Conservation (phyloP, 352 stramenopile species). For the Phytophthora gonapodyides region DNA sequence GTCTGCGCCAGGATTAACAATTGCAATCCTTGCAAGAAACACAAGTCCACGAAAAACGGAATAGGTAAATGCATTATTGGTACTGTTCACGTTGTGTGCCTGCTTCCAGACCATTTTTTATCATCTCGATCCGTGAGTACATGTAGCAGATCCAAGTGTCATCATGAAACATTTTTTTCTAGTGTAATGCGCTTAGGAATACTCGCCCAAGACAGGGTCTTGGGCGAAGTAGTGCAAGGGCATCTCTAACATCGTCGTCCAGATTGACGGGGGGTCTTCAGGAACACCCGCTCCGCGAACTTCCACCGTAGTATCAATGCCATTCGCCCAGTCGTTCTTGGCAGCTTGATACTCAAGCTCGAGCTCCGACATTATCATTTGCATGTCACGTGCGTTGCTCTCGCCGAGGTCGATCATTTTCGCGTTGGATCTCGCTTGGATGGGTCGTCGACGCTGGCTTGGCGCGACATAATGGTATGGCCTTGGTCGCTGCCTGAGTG, state of each 20-base stretch:
- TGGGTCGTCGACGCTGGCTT: constrained; percentile 11
- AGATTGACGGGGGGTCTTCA: constrained; percentile 21
- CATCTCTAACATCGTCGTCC: constrained; percentile 29
- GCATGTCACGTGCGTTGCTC: constrained; percentile 17
- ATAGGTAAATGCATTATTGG: too few species aligned
- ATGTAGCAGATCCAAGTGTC: too few species aligned
- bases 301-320: background rate
- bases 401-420: constrained; percentile 9
- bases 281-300: background rate
- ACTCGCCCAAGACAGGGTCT: constrained; percentile 16
- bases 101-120: too few species aligned
- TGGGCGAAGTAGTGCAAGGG: constrained; percentile 29
- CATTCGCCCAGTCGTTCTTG: constrained; percentile 15
- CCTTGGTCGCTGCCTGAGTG: constrained; percentile 26
- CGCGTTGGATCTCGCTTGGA: constrained; percentile 14
- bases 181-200: constrained; percentile 15
- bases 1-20: too few species aligned
- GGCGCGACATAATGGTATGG: constrained; percentile 28
- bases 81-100: too few species aligned
- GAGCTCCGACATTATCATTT: constrained; percentile 29
- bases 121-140: too few species aligned
- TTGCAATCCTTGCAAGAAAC: too few species aligned
- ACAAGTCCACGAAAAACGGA: too few species aligned
- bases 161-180: too few species aligned
- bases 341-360: constrained; percentile 23